Evolutionary conservation across 805 yeast genomes (phyloP).

Genomic region (Pichia exigua): DNA sequence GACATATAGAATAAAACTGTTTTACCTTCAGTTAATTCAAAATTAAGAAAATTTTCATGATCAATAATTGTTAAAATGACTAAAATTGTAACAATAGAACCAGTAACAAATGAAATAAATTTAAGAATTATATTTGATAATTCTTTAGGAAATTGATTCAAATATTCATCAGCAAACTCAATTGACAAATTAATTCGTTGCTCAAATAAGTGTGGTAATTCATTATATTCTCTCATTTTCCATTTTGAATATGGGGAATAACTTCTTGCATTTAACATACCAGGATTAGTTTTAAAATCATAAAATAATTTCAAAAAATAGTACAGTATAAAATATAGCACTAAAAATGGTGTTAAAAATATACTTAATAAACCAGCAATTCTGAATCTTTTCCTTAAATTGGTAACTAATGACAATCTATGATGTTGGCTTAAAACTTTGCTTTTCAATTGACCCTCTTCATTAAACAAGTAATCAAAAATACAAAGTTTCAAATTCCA

Average conservation of each 20-base stretch:
- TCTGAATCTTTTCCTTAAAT: constrained; percentile 70
- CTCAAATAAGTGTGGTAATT: constrained; percentile 79
- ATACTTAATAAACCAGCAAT: constrained; percentile 84
- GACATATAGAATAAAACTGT: constrained; percentile 85
- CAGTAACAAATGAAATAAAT: constrained; percentile 67
- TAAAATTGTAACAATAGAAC: constrained; percentile 83
- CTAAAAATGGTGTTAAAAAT: constrained; percentile 77
- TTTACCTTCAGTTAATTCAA: constrained; percentile 75
- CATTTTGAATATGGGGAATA: constrained; percentile 93
- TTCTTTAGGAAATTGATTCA: constrained; percentile 89
- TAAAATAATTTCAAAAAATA: constrained; percentile 89
- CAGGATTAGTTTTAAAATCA: constrained; percentile 85
- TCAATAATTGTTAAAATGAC: constrained; percentile 73
- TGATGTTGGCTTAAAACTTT: constrained; percentile 63
- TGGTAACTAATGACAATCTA: constrained; percentile 56
- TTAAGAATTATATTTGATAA: constrained; percentile 45
- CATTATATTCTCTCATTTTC: constrained; percentile 92
- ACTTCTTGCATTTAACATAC: constrained; percentile 72
- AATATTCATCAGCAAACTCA: constrained; percentile 72
- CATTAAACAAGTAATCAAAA: constrained; percentile 76
- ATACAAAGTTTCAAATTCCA: constrained; percentile 91
- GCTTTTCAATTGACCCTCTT: constrained; percentile 72
- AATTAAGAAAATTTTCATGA: constrained; percentile 83
- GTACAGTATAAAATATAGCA: constrained; percentile 69
- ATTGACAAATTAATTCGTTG: constrained; percentile 70